phyloP scores from a whole-genome alignment of 2,329 filamentous ascomycete genomes.

The Epichloe aotearoae region DNA sequence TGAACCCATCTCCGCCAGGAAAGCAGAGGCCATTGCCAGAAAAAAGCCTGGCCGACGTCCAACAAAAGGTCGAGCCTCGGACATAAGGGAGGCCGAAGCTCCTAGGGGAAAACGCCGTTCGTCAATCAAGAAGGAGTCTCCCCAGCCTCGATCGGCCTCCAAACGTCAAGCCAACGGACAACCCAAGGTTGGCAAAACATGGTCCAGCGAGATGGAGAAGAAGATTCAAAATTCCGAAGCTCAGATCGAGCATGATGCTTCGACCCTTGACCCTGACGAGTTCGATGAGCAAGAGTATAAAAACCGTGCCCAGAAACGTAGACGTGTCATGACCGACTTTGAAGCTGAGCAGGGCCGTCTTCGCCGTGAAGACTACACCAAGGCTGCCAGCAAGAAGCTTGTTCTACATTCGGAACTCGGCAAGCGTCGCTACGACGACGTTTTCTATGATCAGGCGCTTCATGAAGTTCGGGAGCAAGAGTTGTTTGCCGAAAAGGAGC shows the following conservation, averaged over 20 bases:
- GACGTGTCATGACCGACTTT: slow-evolving; percentile 46
- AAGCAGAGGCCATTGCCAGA: slow-evolving; percentile 17
- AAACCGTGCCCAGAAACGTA: slow-evolving; percentile 52
- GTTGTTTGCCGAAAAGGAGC: slow-evolving; percentile 88
- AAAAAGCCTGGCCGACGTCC: slow-evolving; percentile 20
- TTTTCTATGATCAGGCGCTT: slow-evolving; percentile 68
- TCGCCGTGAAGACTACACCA: slow-evolving; percentile 46
- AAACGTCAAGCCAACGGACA: slow-evolving; percentile 49
- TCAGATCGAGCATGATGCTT: slow-evolving; percentile 33
- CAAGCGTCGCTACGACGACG: slow-evolving; percentile 61
- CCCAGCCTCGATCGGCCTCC: slow-evolving; percentile 33
- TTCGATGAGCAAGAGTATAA: slow-evolving; percentile 35
- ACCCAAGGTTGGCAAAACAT: slow-evolving; percentile 48
- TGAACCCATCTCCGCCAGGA: slow-evolving; percentile 14
- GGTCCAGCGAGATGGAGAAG: slow-evolving; percentile 37
- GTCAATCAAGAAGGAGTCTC: slow-evolving; percentile 35
- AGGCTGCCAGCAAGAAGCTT: slow-evolving; percentile 47
- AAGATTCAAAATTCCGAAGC: slow-evolving; percentile 25
- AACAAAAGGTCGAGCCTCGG: slow-evolving; percentile 37
- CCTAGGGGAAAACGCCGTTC: slow-evolving; percentile 37
- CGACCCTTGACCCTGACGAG: slow-evolving; percentile 29
- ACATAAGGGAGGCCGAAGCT: slow-evolving; percentile 35
- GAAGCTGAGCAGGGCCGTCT: slow-evolving; percentile 54
- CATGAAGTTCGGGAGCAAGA: slow-evolving; percentile 83
- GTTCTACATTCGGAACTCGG: slow-evolving; percentile 55